Evolutionary conservation across 495 filamentous ascomycete species (phyloP).

Genomic region (Penicillium paradoxum): DNA sequence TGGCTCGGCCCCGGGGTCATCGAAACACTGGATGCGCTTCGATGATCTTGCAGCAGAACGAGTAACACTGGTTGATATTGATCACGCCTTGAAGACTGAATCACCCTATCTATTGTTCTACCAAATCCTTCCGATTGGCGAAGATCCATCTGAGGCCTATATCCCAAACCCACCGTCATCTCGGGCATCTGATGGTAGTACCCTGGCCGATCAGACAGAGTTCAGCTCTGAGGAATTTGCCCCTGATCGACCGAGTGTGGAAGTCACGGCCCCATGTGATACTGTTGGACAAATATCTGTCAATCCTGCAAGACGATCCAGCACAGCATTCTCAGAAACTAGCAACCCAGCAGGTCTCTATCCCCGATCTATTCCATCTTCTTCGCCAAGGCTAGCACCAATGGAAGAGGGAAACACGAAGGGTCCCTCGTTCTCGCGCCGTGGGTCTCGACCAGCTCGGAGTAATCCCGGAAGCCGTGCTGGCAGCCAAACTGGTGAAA

Average conservation of each 20-base stretch:
- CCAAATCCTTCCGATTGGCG: slow-evolving; percentile 81
- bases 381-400: slow-evolving; percentile 40
- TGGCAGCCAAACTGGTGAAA: slow-evolving; percentile 62
- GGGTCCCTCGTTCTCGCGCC: slow-evolving; percentile 50
- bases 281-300: background rate
- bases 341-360: slow-evolving; percentile 32
- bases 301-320: slow-evolving; percentile 18
- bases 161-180: slow-evolving; percentile 53
- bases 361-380: slow-evolving; percentile 43
- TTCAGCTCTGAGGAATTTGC: slow-evolving; percentile 16
- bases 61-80: slow-evolving; percentile 71
- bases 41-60: slow-evolving; percentile 76
- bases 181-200: slow-evolving; percentile 35
- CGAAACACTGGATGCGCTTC: slow-evolving; percentile 77
- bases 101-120: slow-evolving; percentile 95
- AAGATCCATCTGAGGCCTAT: slow-evolving; percentile 53
- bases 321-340: slow-evolving; percentile 29
- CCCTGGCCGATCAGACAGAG: slow-evolving; percentile 3
- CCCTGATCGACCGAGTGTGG: slow-evolving; percentile 39
- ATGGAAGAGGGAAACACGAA: slow-evolving; percentile 48
- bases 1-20: slow-evolving; percentile 49
- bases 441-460: slow-evolving; percentile 52
- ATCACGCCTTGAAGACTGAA: slow-evolving; percentile 70
- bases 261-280: slow-evolving; percentile 33
- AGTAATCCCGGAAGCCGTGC: slow-evolving; percentile 59